phyloP scores from a whole-genome alignment of 768 basidiomycete species.

The Amanita pseudoporphyria region DNA sequence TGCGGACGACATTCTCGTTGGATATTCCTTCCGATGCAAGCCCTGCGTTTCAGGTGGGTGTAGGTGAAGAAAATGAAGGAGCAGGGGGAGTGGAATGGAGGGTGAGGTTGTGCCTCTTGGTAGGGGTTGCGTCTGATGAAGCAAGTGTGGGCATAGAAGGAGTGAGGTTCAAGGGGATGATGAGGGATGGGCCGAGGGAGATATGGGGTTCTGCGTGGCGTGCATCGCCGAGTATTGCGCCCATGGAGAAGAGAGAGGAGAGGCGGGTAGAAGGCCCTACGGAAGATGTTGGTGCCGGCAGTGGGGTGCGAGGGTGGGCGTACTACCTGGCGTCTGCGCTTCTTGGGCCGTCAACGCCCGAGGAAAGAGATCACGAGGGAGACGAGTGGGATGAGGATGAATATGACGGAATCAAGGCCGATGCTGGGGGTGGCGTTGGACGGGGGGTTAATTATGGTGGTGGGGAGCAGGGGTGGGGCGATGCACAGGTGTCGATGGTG shows the following conservation, averaged over 20 bases:
- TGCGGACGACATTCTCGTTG: constrained; percentile 77
- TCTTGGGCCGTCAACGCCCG: constrained; percentile 16
- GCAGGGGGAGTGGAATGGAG: constrained; percentile 85
- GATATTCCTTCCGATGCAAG: constrained; percentile 91
- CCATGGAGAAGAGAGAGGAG: constrained; percentile 38
- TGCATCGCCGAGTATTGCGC: constrained; percentile 47
- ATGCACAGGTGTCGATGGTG: constrained; percentile 73
- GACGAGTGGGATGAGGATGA: constrained; percentile 34
- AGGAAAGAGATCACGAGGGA: constrained; percentile 50
- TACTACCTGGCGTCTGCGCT: constrained; percentile 30
- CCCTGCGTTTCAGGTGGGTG: constrained; percentile 69
- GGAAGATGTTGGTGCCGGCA: background rate
- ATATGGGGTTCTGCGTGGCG: constrained; percentile 68
- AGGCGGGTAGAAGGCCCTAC: constrained; percentile 27
- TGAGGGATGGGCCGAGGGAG: constrained; percentile 48
- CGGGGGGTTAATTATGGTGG: constrained; percentile 41
- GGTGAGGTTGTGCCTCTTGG: constrained; percentile 77
- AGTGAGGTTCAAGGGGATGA: constrained; percentile 42
- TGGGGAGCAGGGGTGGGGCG: constrained; percentile 53
- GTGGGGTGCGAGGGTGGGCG: constrained; percentile 18
- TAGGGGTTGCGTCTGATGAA: constrained; percentile 50
- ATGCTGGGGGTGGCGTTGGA: constrained; percentile 41
- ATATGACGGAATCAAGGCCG: constrained; percentile 41
- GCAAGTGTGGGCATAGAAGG: constrained; percentile 39
- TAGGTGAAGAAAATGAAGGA: constrained; percentile 26